phyloP scores from a whole-genome alignment of 345 rosid genomes.

The Punica granatum region DNA sequence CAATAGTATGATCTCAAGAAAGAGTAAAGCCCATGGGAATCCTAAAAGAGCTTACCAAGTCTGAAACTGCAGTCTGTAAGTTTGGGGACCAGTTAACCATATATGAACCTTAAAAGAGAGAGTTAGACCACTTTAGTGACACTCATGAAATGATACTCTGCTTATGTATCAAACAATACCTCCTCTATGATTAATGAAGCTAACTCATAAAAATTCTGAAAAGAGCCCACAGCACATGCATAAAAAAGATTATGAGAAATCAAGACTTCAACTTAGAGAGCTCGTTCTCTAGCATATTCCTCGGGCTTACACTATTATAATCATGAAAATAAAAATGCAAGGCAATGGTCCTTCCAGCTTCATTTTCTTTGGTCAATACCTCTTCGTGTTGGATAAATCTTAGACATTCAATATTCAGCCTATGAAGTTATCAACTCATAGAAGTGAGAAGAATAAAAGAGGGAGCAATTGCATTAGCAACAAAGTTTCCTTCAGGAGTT shows the following conservation, averaged over 20 bases:
- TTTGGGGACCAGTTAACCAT: conserved; percentile 99
- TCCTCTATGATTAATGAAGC: background rate
- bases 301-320: background rate
- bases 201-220: background rate
- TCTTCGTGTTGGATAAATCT: background rate
- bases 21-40: conserved; percentile 12
- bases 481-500: background rate
- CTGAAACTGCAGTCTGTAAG: conserved; percentile 98
- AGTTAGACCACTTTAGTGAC: background rate
- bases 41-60: conserved; percentile 55
- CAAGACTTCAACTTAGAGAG: background rate
- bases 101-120: conserved; percentile 64
- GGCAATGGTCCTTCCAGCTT: background rate
- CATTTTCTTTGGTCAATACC: background rate
- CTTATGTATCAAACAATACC: background rate
- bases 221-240: background rate
- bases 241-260: background rate
- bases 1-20: conserved; percentile 5
- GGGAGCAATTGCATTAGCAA: background rate
- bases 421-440: background rate
- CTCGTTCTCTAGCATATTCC: background rate
- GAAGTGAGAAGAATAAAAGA: background rate
- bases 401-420: background rate
- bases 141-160: background rate
- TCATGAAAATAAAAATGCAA: background rate